Percentiles rank a stretch among this genome's conserved stretches.
Conservation (phyloP, 495 filamentous ascomycete species). For the Xylaria nigripes region DNA sequence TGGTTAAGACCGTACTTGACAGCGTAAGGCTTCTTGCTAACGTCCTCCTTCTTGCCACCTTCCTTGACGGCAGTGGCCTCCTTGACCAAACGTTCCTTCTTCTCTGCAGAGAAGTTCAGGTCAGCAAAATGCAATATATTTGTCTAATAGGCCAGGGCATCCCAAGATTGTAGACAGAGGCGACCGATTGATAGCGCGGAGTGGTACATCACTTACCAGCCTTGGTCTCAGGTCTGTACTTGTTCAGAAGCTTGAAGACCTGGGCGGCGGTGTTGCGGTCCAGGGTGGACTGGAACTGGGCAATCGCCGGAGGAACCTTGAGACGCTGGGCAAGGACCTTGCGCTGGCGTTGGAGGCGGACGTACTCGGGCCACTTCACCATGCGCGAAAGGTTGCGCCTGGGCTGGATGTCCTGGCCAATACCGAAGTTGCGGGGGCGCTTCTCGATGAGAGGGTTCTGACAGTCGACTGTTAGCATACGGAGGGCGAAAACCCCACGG, state of each 20-base stretch:
- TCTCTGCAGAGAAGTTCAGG: slow-evolving; percentile 46
- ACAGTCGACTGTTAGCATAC: slow-evolving; percentile 23
- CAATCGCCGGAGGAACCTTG: slow-evolving; percentile 95
- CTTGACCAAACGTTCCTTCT: slow-evolving; percentile 98
- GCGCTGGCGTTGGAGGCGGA: slow-evolving; percentile 98
- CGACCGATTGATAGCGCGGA: background rate
- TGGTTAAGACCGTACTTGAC: slow-evolving; percentile 99
- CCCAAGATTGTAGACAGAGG: too few relatives aligned
- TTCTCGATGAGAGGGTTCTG: slow-evolving; percentile 99
- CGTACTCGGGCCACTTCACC: slow-evolving; percentile 98
- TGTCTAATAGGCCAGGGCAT: background rate
- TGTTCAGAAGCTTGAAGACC: slow-evolving; percentile 93
- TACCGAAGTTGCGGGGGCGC: slow-evolving; percentile 93
- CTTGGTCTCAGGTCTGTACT: slow-evolving; percentile 99
- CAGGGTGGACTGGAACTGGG: slow-evolving; percentile 94
- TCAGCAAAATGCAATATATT: background rate
- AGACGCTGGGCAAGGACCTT: slow-evolving; percentile 98
- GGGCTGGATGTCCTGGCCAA: slow-evolving; percentile 98
- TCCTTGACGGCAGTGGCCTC: slow-evolving; percentile 95
- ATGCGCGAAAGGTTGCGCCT: slow-evolving; percentile 95
- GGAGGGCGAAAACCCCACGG: background rate
- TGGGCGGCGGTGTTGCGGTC: slow-evolving; percentile 96
- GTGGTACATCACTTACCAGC: slow-evolving; percentile 21
- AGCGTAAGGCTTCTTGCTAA: slow-evolving; percentile 97
- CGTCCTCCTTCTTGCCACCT: slow-evolving; percentile 99